Evolutionary conservation across 2,329 filamentous ascomycete species (phyloP), one percentile per base, ranked within the genome.

Genomic region (Fulvia fulva): DNA sequence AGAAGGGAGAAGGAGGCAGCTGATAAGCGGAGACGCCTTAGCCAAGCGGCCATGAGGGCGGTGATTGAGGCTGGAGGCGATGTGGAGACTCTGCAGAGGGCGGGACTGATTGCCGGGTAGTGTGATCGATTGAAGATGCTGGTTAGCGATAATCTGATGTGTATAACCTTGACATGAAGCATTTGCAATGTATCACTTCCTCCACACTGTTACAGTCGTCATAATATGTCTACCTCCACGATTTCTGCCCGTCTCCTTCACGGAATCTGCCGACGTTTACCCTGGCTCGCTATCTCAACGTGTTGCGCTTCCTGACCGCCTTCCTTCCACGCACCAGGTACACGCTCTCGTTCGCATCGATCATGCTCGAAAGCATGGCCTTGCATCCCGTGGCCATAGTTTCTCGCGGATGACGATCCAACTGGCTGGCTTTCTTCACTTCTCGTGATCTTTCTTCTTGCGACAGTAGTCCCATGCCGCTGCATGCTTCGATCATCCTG

Each of bases 1-100:
- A 79, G 91, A 56, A 79, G 94, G 52, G 93, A 97, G 74, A 89
- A 90, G 73, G 93, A 97, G 77, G 90, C 90, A 1, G 80, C 83
- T 54, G 93, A 97, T 70, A 87, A 87, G 74, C 80, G 89, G 67
- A 77, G 87, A 65, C 81, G 83, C 70, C 71, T 92, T 56, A 87
- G 83, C 68, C 84, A 89, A 72, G 85, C 85, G 7, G 86, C 88
- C 28, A 75, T 87, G 62, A 84, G 84, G 72, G 87, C 87, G 8
- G 84, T 91, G 0, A 78, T 83, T 56, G 87, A 86, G 11, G 88
- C 86, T 0, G 89, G 89, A 1, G 89, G 88, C 2, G 86, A 91
- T 71, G 56, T 80, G 30, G 73, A 72, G 51, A 68, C 68, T 34
- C 66, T 82, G 65, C 73, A 74, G 64, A 71, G 72, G 62, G 77